Conservation (phyloP, 148 eudicot genomes). For the Chenopodium quinoa region DNA sequence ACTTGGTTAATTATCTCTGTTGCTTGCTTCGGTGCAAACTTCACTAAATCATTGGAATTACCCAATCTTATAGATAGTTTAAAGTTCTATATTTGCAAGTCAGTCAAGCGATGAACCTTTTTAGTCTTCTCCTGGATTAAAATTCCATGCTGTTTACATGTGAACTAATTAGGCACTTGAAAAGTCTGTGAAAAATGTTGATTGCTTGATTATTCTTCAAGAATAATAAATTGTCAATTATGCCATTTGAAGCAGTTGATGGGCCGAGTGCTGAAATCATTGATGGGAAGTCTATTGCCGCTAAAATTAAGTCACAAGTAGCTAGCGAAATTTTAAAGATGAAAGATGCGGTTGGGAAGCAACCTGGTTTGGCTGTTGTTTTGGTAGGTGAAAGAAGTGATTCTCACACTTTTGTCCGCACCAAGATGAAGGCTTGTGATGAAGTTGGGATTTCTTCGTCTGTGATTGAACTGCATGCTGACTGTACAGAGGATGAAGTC, state of each 20-base stretch:
- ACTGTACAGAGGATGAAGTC: constrained; percentile 39
- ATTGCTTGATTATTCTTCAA: constrained; percentile 1
- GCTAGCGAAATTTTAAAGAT: constrained; percentile 41
- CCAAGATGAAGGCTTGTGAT: constrained; percentile 55
- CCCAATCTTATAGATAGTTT: neutral
- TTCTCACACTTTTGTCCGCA: constrained; percentile 42
- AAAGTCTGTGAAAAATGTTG: neutral
- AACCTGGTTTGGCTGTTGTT: constrained; percentile 51
- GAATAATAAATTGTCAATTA: neutral
- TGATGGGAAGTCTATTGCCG: constrained; percentile 49
- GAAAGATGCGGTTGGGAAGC: constrained; percentile 33
- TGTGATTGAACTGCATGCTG: constrained; percentile 33
- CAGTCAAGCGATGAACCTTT: neutral
- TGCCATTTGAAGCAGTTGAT: constrained; percentile 25
- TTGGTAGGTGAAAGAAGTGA: constrained; percentile 51
- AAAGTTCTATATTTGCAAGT: neutral
- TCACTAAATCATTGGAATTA: neutral
- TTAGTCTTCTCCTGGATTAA: neutral
- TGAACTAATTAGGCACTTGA: neutral
- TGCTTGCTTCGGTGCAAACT: neutral
- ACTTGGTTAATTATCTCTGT: neutral
- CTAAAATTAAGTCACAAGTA: constrained; percentile 41
- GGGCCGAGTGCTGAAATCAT: constrained; percentile 34
- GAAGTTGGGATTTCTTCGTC: constrained; percentile 49
- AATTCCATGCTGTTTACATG: neutral